These are phyloP conservation scores for Cutaneotrichosporon sp. DNA, from an alignment of 1,284 basidiomycete genomes.

Conservation along the genomic window DNA sequence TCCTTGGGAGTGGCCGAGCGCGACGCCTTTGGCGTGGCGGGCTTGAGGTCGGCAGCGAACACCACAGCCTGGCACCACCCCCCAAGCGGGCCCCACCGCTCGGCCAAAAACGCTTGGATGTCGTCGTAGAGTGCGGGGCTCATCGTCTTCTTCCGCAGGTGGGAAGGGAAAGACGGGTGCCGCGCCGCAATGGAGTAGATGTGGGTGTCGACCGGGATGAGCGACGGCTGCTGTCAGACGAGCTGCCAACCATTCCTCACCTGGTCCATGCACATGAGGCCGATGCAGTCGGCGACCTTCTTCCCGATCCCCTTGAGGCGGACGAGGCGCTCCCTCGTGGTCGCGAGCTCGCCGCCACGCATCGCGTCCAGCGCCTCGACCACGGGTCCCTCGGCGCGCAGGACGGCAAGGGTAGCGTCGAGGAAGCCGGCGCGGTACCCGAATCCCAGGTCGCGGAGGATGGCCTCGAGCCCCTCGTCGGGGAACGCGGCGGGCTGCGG, in stretches of 20 bases:
- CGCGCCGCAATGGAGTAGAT: conserved; percentile 83
- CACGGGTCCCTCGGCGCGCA: conserved; percentile 48
- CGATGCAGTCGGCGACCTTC: conserved; percentile 93
- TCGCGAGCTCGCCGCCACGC: conserved; percentile 27
- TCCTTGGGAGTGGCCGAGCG: neutral
- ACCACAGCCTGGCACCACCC: conserved; percentile 89
- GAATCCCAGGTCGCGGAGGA: conserved; percentile 82
- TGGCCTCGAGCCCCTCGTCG: conserved; percentile 61
- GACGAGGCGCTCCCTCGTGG: conserved; percentile 66
- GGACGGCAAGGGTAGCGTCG: conserved; percentile 75
- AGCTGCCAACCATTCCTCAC: conserved; percentile 51
- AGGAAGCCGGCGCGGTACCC: conserved; percentile 94
- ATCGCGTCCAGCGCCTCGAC: conserved; percentile 32
- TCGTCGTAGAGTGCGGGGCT: conserved; percentile 76
- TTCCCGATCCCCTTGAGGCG: conserved; percentile 87
- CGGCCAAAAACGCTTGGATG: conserved; percentile 65
- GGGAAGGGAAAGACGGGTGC: conserved; percentile 68
- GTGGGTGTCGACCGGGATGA: conserved; percentile 91
- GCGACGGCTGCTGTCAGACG: conserved; percentile 62
- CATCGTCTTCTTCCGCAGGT: conserved; percentile 60
- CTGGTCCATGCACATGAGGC: conserved; percentile 94
- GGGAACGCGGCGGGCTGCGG: conserved; percentile 71
- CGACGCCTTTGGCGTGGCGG: neutral
- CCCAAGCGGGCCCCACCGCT: conserved; percentile 78
- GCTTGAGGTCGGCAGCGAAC: conserved; percentile 39